These are phyloP conservation scores for Mycena latifolia DNA, from an alignment of 768 basidiomycete species.

Conservation along the genomic window DNA sequence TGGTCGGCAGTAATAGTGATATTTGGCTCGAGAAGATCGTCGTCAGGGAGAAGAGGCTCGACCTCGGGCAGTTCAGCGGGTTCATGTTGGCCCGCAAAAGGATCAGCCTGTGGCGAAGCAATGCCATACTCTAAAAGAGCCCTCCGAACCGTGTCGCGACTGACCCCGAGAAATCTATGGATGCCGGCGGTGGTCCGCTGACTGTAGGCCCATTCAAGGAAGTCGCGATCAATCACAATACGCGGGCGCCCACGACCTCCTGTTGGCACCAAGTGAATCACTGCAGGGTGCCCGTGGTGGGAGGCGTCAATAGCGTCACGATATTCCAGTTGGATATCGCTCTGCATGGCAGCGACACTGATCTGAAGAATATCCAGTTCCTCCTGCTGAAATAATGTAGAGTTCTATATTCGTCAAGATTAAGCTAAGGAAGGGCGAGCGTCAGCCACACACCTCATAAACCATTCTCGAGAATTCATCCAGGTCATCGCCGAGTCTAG, in stretches of 20 bases:
- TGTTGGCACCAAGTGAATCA: conserved; percentile 11
- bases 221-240: conserved; percentile 42
- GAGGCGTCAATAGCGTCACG: conserved; percentile 17
- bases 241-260: conserved; percentile 40
- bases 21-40: conserved; percentile 32
- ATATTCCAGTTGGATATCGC: conserved; percentile 13
- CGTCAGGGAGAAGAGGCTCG: neutral
- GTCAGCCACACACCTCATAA: neutral
- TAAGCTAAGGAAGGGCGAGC: neutral
- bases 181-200: conserved; percentile 36
- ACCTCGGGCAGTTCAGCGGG: neutral
- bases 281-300: conserved; percentile 8
- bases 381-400: neutral
- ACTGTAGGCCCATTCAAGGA: conserved; percentile 38
- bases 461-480: conserved; percentile 5
- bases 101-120: conserved; percentile 34
- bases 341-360: conserved; percentile 20
- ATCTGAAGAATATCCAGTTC: conserved; percentile 1
- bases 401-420: neutral
- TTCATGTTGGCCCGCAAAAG: conserved; percentile 15
- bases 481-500: conserved; percentile 3
- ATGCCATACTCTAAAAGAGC: conserved; percentile 40
- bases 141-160: conserved; percentile 33
- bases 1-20: conserved; percentile 20
- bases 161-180: conserved; percentile 30